Percentiles rank a stretch among this genome's conserved stretches.
These are phyloP conservation scores for Wickerhamia fluorescens DNA, from an alignment of 805 yeast genomes.

Conservation along the genomic window DNA sequence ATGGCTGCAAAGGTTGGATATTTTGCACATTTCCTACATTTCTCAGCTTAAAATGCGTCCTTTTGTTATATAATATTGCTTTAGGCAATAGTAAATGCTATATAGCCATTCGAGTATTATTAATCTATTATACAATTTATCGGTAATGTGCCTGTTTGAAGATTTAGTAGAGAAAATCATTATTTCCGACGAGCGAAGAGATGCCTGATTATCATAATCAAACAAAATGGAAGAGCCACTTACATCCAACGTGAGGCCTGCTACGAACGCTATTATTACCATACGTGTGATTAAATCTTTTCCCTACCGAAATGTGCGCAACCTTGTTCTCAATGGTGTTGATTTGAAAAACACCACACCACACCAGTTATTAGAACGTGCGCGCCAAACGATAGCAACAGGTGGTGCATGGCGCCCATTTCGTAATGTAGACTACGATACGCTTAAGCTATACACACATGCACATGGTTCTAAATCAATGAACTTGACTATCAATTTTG, in stretches of 20 bases:
- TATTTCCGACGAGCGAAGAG: no score
- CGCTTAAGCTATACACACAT: constrained; percentile 82
- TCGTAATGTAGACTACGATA: constrained; percentile 65
- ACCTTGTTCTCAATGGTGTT: constrained; percentile 59
- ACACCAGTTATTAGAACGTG: constrained; percentile 48
- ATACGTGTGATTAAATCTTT: constrained; percentile 86
- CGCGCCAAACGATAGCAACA: constrained; percentile 40
- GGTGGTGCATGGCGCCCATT: constrained; percentile 75
- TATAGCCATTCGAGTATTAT: no score
- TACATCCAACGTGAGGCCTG: constrained; percentile 72
- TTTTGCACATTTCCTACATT: no score
- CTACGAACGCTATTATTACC: constrained; percentile 69
- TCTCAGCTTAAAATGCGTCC: no score
- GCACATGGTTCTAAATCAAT: constrained; percentile 94
- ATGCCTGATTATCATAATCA: not conserved
- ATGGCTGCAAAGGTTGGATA: no score
- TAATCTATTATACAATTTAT: no score
- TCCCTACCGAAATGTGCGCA: constrained; percentile 82
- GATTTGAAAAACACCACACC: constrained; percentile 69
- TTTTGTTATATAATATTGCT: no score
- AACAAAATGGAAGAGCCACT: constrained; percentile 58
- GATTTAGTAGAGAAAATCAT: no score
- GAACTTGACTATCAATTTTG: constrained; percentile 86
- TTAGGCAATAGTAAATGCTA: no score
- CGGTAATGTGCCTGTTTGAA: no score